Base-by-base conservation (phyloP, 2,329 filamentous ascomycete genomes). In the Aspergillus texensis region DNA sequence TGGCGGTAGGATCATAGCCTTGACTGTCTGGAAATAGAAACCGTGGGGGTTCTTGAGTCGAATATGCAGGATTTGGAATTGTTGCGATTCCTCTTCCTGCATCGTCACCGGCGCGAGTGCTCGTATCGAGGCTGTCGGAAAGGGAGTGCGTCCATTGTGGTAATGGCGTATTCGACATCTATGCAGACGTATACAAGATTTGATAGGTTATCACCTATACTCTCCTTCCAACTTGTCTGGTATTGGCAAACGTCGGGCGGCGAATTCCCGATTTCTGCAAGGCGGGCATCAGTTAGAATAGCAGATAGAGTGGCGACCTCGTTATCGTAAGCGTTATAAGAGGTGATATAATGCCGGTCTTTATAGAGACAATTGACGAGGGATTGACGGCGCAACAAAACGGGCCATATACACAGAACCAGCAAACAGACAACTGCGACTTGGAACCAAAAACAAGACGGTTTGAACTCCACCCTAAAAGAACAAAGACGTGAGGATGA, bases 151-250 rank as follows among this genome's bases (percentile, higher is more conserved):
- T 73, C 70, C 71, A 70, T 71, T 72, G 70, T 58, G 70, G 68
- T 21, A 71, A 68, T 43, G 74, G 71, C 56, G 70, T 63, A 66
- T 67, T 70, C 66, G 75, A 76, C 74, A 76, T 77, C 70, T 73
- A 71, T 70, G 60, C 55, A 41, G 57, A 58, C 57, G 63, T 54
- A 62, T 57, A 57, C 56, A 60, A 61, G 60, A 48, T 62, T 54
- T 58, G 45, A 45, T 55, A 30, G 46, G 57, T 52, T 58, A 61
- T 62, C 63, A 63, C 43, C 32, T 56, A 10, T 30, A 12, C n/a
- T 32, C 12, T 32, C 28, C 48, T 19, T 32, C 48, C 28, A 34
- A 28, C n/a, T 52, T 32, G 53, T 43, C 39, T 36, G 10, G 53
- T 48, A 26, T 53, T 41, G 46, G 54, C 43, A 55, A 46, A 50